Percentiles rank a stretch among this genome's conserved stretches.
phyloP scores from a whole-genome alignment of 805 yeast species.

The Ogataea naganishii region DNA sequence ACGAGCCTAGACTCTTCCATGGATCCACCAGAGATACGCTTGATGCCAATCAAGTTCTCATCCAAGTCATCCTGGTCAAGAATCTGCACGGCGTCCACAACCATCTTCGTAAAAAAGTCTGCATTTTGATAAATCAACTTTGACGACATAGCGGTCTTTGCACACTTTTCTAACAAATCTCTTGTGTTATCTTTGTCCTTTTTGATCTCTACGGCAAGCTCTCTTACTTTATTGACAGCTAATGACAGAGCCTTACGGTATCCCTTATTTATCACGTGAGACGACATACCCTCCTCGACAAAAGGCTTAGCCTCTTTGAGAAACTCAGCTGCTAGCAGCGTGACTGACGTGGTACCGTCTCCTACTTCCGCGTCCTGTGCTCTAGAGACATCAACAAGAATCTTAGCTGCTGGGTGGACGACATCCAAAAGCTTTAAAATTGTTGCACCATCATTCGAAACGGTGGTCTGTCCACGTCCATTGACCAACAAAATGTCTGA shows the following conservation, averaged over 20 bases:
- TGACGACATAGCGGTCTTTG: conserved; percentile 95
- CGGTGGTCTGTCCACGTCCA: conserved; percentile 78
- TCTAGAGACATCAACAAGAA: conserved; percentile 86
- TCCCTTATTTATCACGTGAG: conserved; percentile 83
- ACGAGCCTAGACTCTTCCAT: conserved; percentile 88
- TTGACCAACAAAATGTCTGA: conserved; percentile 89
- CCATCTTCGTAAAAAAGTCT: conserved; percentile 89
- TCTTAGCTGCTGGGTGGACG: conserved; percentile 97
- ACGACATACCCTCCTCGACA: conserved; percentile 93
- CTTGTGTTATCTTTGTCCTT: conserved; percentile 42
- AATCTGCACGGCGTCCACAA: conserved; percentile 87
- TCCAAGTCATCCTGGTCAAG: conserved; percentile 81
- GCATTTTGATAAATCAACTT: conserved; percentile 85
- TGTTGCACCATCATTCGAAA: conserved; percentile 98
- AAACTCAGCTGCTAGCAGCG: conserved; percentile 89
- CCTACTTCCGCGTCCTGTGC: conserved; percentile 98
- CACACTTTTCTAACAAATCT: conserved; percentile 80
- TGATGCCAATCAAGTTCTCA: conserved; percentile 86
- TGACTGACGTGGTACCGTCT: conserved; percentile 96
- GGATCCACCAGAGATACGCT: conserved; percentile 92
- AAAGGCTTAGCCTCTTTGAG: conserved; percentile 84
- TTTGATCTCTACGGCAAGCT: conserved; percentile 62
- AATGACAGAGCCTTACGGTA: conserved; percentile 72
- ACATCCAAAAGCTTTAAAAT: conserved; percentile 86
- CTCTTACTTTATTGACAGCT: conserved; percentile 66